phyloP scores from a whole-genome alignment of 352 stramenopile genomes.

The Pythium monospermum region DNA sequence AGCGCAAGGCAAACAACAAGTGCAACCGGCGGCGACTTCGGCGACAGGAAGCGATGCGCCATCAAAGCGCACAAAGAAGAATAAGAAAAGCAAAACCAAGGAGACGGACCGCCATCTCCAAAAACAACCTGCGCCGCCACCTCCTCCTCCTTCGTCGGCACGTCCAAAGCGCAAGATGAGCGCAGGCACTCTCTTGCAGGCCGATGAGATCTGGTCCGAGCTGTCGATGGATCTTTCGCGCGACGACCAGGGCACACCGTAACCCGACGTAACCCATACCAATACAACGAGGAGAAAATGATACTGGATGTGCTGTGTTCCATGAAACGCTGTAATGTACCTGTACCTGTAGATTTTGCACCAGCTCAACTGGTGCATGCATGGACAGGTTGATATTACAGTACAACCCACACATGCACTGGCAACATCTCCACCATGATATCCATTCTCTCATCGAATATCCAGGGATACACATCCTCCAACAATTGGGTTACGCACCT shows the following conservation, averaged over 20 bases:
- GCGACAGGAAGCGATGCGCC: not conserved
- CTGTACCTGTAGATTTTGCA: too few relatives aligned
- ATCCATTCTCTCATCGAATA: too few relatives aligned
- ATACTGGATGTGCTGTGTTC: too few relatives aligned
- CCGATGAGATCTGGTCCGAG: constrained; percentile 63
- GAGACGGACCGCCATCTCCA: not conserved
- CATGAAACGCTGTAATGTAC: too few relatives aligned
- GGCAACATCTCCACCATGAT: too few relatives aligned
- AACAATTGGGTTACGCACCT: too few relatives aligned
- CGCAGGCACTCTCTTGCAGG: constrained; percentile 51
- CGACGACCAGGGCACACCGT: constrained; percentile 19
- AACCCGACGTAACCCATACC: too few relatives aligned
- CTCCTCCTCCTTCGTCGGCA: not conserved
- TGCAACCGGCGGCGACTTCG: not conserved
- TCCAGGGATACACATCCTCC: too few relatives aligned
- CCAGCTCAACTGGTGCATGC: too few relatives aligned
- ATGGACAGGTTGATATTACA: too few relatives aligned
- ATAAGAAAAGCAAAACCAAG: constrained; percentile 14
- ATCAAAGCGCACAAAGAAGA: constrained; percentile 11
- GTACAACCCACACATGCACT: too few relatives aligned
- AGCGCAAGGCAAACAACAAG: not conserved
- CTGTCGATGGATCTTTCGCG: constrained; percentile 47
- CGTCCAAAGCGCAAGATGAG: constrained; percentile 53
- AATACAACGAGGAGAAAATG: too few relatives aligned
- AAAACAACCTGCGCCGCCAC: not conserved